Base-by-base conservation (phyloP, 768 basidiomycete species). In the Clitopilus passeckerianus region DNA sequence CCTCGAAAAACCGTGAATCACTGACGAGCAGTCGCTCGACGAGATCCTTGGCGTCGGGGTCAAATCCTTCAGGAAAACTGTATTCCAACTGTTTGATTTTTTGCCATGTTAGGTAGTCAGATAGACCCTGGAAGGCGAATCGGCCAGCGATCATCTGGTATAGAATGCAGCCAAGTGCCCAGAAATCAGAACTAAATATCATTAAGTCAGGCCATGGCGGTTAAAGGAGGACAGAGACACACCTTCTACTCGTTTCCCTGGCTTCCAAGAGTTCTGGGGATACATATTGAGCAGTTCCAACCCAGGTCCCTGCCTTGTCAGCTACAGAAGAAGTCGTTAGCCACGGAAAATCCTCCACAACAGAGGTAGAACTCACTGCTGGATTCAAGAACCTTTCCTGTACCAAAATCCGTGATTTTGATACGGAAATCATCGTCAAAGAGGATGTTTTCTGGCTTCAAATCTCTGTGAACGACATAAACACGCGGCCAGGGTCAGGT, bases 371-470 rank as follows among this genome's bases (percentile, higher is more conserved):
- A 73, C 85, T 66, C 58, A 86, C 86, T 72, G 56, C 75, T 77
- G 20, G 79, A 68, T 61, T 87, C 84, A 34, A 87, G 74, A 61
- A 91, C 76, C 73, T 91, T 90, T 18, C 93, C 93, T 4, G 93
- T 95, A 6, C 97, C 97, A 72, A 98, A 98, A 71, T 99, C 97
- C 15, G 94, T 92, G n/a, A 99, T 83, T 72, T 94, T 96, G 68
- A 97, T 85, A 57, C 93, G 86, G 74, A 88, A 91, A 15, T 86
- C 82, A 34, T 82, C 82, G 65, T 96, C 94, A n/a, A 99, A 79
- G 8, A 99, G 79, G 30, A 98, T 79, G 70, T 98, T 98, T 72
- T 91, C 90, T 9, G 90, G 90, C 70, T 92, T 91, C 33, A 92
- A 78, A 68, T 92, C 90, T 58, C 86, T 87, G 70, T 18, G 10